These are phyloP conservation scores for Plasmodiophora brassicae DNA, from an alignment of 208 protist species.

Conservation along the genomic window DNA sequence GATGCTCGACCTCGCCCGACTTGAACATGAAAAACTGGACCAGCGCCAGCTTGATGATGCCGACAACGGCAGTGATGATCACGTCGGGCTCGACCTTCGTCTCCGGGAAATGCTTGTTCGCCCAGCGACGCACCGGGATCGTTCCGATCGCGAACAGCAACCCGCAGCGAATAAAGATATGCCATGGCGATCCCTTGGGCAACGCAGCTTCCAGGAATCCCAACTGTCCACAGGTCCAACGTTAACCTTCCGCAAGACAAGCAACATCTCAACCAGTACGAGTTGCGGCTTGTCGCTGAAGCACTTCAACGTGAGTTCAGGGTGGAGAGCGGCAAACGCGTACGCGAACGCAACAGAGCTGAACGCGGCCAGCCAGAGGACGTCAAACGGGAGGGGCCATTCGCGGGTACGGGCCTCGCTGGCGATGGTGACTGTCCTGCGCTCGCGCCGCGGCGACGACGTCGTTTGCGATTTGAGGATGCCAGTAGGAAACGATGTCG, in stretches of 20 bases:
- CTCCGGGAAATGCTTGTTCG: not conserved
- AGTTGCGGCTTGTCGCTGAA: not conserved
- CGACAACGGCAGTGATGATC: slow-evolving; percentile 73
- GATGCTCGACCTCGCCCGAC: slow-evolving; percentile 72
- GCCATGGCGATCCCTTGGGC: not conserved
- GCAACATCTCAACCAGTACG: not conserved
- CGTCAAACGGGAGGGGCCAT: not conserved
- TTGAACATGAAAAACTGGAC: slow-evolving; percentile 75
- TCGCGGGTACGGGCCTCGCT: too few relatives aligned
- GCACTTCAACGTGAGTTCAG: not conserved
- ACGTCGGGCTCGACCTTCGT: not conserved
- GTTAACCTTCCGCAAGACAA: too few relatives aligned
- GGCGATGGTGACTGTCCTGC: too few relatives aligned
- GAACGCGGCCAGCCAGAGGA: not conserved
- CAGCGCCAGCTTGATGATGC: slow-evolving; percentile 78
- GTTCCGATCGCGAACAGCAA: not conserved
- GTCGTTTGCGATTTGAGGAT: too few relatives aligned
- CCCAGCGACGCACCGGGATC: not conserved
- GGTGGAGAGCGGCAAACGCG: not conserved
- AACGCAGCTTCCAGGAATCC: too few relatives aligned
- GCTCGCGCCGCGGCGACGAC: too few relatives aligned
- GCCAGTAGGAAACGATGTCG: too few relatives aligned
- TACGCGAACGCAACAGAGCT: not conserved
- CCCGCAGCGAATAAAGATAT: not conserved
- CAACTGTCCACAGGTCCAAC: too few relatives aligned